A percentile compares a stretch with the other conserved stretches of the same genome.
phyloP scores from a whole-genome alignment of 306 rosid genomes.

The Parietaria judaica region DNA sequence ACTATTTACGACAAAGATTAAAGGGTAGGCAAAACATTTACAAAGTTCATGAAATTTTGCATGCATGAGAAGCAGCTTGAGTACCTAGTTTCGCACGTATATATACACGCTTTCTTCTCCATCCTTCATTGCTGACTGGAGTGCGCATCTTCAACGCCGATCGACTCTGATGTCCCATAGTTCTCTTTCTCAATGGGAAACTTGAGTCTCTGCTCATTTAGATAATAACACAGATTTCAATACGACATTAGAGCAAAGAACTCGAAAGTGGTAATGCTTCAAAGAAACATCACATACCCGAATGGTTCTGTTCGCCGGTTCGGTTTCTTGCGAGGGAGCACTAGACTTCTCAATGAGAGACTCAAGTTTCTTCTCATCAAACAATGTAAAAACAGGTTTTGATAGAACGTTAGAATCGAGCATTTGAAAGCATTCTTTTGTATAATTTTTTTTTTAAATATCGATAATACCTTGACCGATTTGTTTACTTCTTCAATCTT shows the following conservation, averaged over 20 bases:
- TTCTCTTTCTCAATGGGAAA: constrained; percentile 42
- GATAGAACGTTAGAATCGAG: background rate
- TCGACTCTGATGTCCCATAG: constrained; percentile 15
- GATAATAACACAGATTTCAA: background rate
- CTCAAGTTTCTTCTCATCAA: constrained; percentile 55
- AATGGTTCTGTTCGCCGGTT: constrained; percentile 70
- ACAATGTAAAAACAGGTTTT: constrained; percentile 2
- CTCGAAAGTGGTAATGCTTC: background rate
- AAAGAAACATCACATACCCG: constrained; percentile 34
- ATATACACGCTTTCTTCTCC: no score
- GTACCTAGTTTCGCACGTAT: no score
- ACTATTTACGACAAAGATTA: no score
- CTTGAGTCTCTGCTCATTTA: constrained; percentile 49
- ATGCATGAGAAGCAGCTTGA: background rate
- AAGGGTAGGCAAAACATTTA: no score
- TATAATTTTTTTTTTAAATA: background rate
- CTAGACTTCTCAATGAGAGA: constrained; percentile 46
- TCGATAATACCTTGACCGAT: constrained; percentile 58
- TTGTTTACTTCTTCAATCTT: constrained; percentile 77
- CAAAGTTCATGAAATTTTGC: background rate
- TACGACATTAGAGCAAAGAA: background rate
- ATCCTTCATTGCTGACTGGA: background rate
- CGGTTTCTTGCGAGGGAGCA: constrained; percentile 29
- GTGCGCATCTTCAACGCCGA: background rate
- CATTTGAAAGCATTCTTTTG: background rate